Evolutionary conservation across 805 yeast species (phyloP), one percentile per base, ranked within the genome.

Genomic region (Brettanomyces nanus): DNA sequence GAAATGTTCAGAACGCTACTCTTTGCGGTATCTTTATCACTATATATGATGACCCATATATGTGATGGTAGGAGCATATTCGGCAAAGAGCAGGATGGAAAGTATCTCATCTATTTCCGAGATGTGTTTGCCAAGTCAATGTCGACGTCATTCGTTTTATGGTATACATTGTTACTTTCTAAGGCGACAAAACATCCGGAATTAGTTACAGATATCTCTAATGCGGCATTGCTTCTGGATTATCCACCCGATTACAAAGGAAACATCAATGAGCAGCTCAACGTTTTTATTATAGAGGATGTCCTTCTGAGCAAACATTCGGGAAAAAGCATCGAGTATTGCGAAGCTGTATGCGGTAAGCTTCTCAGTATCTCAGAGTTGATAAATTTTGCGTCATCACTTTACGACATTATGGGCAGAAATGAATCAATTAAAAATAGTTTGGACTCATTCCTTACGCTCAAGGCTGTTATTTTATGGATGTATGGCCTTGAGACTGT

Each of bases 21-120:
- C 6, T 6, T 35, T 6, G 22, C 32, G n/a, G 15, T 19, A 10
- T 23, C 17, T 6, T 40, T 37, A 19, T 45, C 41, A 28, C 23
- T 45, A 33, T 33, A 44, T 13, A 45, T 42, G 11, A 34, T 28
- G n/a, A 40, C 34, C 10, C 35, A 31, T 21, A 10, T 35, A 10
- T 19, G 18, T 20, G 27, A 17, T 7, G 32, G 32, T 7, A 6
- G 10, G 15, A 28, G 21, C 6, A 19, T 35, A 5, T 35, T 35
- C 20, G 18, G 23, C 9, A 6, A 10, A 7, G 29, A 26, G n/a
- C 20, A 11, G 6, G 25, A 33, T 4, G 26, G 22, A 9, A 33
- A 17, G 18, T 33, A 33, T 18, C n/a, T 33, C n/a, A 14, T 33
- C 17, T 33, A 33, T 22, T 33, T 33, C 20, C n/a, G 36, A 7